Evolutionary conservation across 192 early-diverging fungal genomes (phyloP).

Genomic region (Podila epicladia): DNA sequence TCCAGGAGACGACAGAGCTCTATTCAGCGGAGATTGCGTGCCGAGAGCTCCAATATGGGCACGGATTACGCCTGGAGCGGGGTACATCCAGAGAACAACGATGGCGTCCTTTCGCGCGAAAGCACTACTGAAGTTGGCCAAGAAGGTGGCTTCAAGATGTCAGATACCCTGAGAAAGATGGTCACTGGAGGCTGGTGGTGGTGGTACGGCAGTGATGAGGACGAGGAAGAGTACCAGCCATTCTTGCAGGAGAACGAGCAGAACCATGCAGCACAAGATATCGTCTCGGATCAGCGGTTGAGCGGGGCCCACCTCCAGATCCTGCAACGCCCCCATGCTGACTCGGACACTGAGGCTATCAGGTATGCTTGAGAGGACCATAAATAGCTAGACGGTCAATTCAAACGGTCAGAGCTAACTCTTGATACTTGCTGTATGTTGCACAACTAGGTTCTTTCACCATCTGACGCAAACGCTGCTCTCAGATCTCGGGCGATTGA

Average conservation of each 20-base stretch:
- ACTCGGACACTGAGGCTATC: constrained; percentile 44
- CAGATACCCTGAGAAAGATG: constrained; percentile 52
- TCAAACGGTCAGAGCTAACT: background rate
- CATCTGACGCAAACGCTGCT: constrained; percentile 47
- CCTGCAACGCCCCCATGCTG: constrained; percentile 24
- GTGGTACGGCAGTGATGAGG: constrained; percentile 57
- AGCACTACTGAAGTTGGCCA: background rate
- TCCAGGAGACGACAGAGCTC: constrained; percentile 15
- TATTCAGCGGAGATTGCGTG: constrained; percentile 23
- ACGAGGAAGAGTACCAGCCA: constrained; percentile 27
- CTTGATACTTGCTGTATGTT: background rate
- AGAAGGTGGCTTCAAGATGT: constrained; percentile 28
- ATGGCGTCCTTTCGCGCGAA: background rate
- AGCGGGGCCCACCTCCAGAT: constrained; percentile 11
- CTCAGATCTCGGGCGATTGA: constrained; percentile 27
- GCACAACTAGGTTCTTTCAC: constrained; percentile 52
- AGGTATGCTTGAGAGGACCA: constrained; percentile 12
- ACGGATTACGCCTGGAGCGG: background rate
- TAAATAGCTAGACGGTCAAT: background rate
- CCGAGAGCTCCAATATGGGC: constrained; percentile 6
- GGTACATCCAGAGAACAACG: background rate
- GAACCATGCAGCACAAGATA: constrained; percentile 7
- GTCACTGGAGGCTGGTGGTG: constrained; percentile 61
- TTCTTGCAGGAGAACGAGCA: constrained; percentile 6
- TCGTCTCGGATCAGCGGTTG: constrained; percentile 1